Evolutionary conservation across 2,329 filamentous ascomycete species (phyloP).

Genomic region (Mycogone perniciosa): DNA sequence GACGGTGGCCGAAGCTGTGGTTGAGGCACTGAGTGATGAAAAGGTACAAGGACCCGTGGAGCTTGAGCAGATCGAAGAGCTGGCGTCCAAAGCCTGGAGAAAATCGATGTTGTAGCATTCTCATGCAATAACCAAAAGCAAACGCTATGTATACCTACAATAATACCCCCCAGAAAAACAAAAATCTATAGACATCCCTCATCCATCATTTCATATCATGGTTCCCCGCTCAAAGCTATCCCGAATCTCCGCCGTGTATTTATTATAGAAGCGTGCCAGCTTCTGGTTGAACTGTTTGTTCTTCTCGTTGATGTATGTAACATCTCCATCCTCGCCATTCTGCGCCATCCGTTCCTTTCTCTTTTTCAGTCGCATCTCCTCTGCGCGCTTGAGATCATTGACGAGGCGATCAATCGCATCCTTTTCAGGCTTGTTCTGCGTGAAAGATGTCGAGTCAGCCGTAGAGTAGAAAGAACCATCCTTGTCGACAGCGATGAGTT

Average conservation of each 20-base stretch:
- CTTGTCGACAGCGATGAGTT: constrained; percentile 88
- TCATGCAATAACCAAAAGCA: constrained; percentile 16
- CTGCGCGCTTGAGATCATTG: constrained; percentile 77
- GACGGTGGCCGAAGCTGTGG: constrained; percentile 78
- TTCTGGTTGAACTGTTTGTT: constrained; percentile 99
- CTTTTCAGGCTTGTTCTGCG: constrained; percentile 80
- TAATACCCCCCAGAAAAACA: not conserved
- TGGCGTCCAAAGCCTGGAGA: constrained; percentile 81
- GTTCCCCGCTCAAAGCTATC: constrained; percentile 97
- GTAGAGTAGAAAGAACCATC: constrained; percentile 88
- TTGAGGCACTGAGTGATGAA: constrained; percentile 77
- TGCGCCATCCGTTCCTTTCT: constrained; percentile 69
- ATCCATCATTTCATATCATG: constrained; percentile 58
- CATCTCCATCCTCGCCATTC: constrained; percentile 80
- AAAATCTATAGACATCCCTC: not conserved
- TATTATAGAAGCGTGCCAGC: constrained; percentile 91
- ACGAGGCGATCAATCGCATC: constrained; percentile 85
- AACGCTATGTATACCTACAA: constrained; percentile 18
- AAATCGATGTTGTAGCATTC: constrained; percentile 70
- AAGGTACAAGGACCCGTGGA: constrained; percentile 69
- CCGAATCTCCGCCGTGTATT: constrained; percentile 94
- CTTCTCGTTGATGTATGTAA: constrained; percentile 99
- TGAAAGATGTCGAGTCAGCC: constrained; percentile 72
- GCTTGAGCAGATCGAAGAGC: constrained; percentile 68
- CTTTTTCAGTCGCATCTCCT: constrained; percentile 82